These are phyloP conservation scores for Hansenula sp. DNA, from an alignment of 1,139 yeast species.

Conservation along the genomic window DNA sequence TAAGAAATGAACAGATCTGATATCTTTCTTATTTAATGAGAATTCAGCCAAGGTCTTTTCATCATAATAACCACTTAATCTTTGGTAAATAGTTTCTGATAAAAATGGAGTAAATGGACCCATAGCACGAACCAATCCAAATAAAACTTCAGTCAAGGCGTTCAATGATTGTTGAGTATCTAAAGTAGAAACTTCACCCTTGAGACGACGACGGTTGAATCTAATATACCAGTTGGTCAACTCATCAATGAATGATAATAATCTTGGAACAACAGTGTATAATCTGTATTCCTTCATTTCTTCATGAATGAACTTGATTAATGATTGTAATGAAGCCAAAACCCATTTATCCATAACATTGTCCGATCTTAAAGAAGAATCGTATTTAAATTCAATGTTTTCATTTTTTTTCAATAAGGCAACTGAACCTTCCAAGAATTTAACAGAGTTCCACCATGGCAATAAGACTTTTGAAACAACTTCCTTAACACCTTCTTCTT, in stretches of 20 bases:
- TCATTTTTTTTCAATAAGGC: conserved; percentile 77
- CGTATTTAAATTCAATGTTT: conserved; percentile 67
- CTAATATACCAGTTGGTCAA: conserved; percentile 99
- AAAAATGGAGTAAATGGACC: conserved; percentile 98
- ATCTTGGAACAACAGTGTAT: conserved; percentile 93
- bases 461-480: conserved; percentile 91
- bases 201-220: conserved; percentile 95
- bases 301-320: conserved; percentile 76
- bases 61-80: conserved; percentile 59
- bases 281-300: conserved; percentile 90
- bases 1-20: conserved; percentile 89
- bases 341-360: conserved; percentile 99
- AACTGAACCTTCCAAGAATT: conserved; percentile 93
- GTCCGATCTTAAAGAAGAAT: conserved; percentile 56
- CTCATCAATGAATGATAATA: conserved; percentile 84
- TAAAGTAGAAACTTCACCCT: conserved; percentile 84
- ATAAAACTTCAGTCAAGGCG: conserved; percentile 85
- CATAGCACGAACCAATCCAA: conserved; percentile 90
- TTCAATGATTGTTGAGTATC: conserved; percentile 87
- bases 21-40: conserved; percentile 39
- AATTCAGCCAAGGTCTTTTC: conserved; percentile 40
- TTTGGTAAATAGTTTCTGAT: conserved; percentile 84
- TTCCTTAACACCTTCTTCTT: conserved; percentile 98
- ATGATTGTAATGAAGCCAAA: conserved; percentile 88
- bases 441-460: conserved; percentile 98